Base-by-base conservation (phyloP, 2,329 filamentous ascomycete species). In the Nemania sp. region DNA sequence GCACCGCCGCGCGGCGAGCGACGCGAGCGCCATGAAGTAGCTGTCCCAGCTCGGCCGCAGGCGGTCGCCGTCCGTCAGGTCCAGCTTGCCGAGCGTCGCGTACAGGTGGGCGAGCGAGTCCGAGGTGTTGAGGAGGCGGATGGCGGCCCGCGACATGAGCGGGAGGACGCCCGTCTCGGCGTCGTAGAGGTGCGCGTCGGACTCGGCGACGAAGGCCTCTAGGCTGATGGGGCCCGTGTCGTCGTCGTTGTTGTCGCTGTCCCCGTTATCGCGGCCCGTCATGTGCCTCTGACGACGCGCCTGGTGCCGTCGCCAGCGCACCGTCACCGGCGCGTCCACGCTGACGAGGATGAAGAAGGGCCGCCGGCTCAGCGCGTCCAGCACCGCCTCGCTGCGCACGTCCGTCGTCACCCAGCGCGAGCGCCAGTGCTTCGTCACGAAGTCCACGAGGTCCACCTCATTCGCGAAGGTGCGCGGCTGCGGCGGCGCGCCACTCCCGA, bases 1-100 rank as follows among this genome's bases (percentile, higher is more conserved):
- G 72, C 89, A 92, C 65, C 95, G 86, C 68, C 92, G 90, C 0
- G 94, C 91, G 7, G 95, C 95, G 49, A 99, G 86, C 35, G 90
- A 92, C 5, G 95, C 93, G n/a, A 99, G 82, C 42, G 91, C 87
- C 95, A 99, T 99, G 74, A 99, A 99, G 79, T 99, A 99, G 70
- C 90, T 88, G 76, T 99, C 95, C 95, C 95, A 99, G 50, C 86
- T 88, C 0, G 95, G 95, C 1, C 95, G 87, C 37, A 99, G 82
- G 1, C 95, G 89, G 68, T 90, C 85, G 35, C 89, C 84, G 71
- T 95, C 88, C 1, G 89, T 83, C 25, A 99, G 84, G 73, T 96
- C 86, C 7, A 97, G 83, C 48, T 86, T 83, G 50, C 84, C 82
- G 1, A 99, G 84, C 9, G 90, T 88, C 3, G 83, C 80, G 74